Evolutionary conservation across 2,329 filamentous ascomycete genomes (phyloP), one percentile per base, ranked within the genome.

Genomic region (Scedosporium aurantiacum): DNA sequence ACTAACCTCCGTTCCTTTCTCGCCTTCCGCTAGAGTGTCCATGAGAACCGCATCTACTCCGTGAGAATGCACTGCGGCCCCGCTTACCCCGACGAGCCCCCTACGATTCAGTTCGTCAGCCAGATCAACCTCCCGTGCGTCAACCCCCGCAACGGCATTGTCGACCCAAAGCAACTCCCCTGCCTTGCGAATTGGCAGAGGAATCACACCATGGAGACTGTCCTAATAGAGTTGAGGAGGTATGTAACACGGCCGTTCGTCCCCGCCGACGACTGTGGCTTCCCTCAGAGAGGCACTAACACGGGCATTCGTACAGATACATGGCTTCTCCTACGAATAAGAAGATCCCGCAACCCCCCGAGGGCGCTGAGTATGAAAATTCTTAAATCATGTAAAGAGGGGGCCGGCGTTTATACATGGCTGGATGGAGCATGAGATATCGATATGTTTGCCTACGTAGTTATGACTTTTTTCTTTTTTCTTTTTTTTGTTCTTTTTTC

Each of bases 21-120:
- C 32, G 32, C 10, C 45, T n/a, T 23, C 1, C 12, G 47, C 50
- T 70, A 94, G 90, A 96, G 91, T 75, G 91, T 88, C 64, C 93
- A 97, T 74, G 94, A 99, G 81, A 99, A 99, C 78, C 89, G 94
- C 70, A 99, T 99, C 78, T 99, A 99, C 82, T 95, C 91, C 68
- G 83, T 99, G 69, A 95, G 93, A 76, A 96, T 99, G 79, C 88
- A 96, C 78, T 99, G 94, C 78, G 92, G 91, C 64, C 81, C 86
- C 57, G 80, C 89, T 62, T 99, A 99, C 74, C 94, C 94, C 60
- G 91, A 96, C 72, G 79, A 84, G 64, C 94, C 94, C 55, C 94
- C 94, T 0, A 86, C 88, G 59, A 90, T 99, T 70, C 87, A 93
- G 70, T 99, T 99, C 76, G 86, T 94, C 69, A 96, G 89, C 69